Conservation (phyloP, 192 early-diverging fungal genomes). For the Piromyces finnis region DNA sequence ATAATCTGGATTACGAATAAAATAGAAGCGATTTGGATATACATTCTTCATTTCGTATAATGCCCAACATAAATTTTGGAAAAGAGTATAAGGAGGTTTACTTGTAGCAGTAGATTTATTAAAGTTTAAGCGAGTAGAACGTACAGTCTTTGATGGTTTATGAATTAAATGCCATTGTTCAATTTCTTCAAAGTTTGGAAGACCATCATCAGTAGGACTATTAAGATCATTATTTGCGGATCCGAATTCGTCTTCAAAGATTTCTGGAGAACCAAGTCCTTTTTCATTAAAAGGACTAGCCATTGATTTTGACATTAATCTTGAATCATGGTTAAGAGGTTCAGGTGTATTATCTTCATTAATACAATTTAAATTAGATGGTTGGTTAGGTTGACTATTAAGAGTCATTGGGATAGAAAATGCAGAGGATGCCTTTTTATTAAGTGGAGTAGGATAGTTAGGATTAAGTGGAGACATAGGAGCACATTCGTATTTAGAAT, state of each 20-base stretch:
- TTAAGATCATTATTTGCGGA: background rate
- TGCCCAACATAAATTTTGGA: conserved; percentile 39
- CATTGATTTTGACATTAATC: background rate
- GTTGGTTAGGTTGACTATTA: background rate
- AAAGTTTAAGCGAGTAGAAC: conserved; percentile 28
- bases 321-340: background rate
- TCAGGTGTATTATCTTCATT: background rate
- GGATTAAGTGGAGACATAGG: background rate
- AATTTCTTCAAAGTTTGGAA: conserved; percentile 25
- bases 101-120: conserved; percentile 23
- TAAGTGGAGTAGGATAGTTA: background rate
- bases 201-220: background rate
- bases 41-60: conserved; percentile 11
- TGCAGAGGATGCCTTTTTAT: background rate
- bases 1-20: conserved; percentile 15
- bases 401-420: background rate
- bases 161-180: conserved; percentile 35
- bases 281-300: background rate
- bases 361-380: background rate
- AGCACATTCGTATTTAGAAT: background rate
- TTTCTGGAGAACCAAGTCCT: background rate
- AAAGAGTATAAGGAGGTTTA: conserved; percentile 18
- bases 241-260: background rate
- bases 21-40: conserved; percentile 7
- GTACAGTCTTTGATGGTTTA: conserved; percentile 25